Percentiles rank a stretch among this genome's conserved stretches.
phyloP scores from a whole-genome alignment of 768 basidiomycete genomes.

The Fistulinella prunicolor region DNA sequence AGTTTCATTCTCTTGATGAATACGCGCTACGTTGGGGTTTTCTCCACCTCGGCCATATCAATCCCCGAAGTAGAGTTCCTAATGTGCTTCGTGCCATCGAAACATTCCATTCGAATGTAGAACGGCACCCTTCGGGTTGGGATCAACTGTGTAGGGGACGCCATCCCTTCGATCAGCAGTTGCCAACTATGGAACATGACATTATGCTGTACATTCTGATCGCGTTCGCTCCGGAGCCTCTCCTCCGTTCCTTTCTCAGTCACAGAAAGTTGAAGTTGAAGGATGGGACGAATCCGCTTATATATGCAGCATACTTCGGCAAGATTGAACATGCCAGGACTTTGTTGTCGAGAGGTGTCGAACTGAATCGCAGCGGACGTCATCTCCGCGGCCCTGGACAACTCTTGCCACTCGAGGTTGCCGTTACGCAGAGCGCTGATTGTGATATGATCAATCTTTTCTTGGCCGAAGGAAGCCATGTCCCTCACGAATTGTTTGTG shows the following conservation, averaged over 20 bases:
- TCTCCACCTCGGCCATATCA: neutral
- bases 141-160: neutral
- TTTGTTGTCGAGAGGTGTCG: neutral
- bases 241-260: neutral
- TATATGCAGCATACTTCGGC: no score
- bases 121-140: conserved; percentile 1
- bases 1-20: conserved; percentile 1
- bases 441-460: neutral
- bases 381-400: neutral
- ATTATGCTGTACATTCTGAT: neutral
- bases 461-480: neutral
- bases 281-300: conserved; percentile 2
- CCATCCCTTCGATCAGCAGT: neutral
- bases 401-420: conserved; percentile 1
- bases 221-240: neutral
- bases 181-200: no score
- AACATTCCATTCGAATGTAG: neutral
- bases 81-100: neutral
- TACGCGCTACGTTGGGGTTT: conserved; percentile 2
- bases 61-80: neutral
- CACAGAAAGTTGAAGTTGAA: neutral
- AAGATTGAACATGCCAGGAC: neutral
- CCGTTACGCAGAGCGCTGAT: rapidly evolving
- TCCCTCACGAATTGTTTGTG: neutral
- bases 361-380: neutral